phyloP scores from a whole-genome alignment of 495 filamentous ascomycete species.

The Glarea lozoyensis region DNA sequence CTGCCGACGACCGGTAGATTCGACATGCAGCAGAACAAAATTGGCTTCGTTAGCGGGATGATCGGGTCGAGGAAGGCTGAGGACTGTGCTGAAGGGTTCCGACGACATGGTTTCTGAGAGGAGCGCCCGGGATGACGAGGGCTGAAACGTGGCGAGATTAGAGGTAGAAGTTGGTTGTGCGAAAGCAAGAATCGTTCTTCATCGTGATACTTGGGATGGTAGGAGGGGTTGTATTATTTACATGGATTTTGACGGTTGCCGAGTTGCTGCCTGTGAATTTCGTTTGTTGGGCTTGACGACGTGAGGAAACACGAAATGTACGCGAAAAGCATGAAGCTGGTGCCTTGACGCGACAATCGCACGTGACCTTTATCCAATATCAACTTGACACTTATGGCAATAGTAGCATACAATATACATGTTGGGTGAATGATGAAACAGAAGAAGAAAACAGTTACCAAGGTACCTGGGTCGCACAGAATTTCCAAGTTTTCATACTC shows the following conservation, averaged over 20 bases:
- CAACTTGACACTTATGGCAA: neutral
- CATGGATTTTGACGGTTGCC: too few species aligned
- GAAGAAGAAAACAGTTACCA: too few species aligned
- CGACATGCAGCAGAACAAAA: conserved; percentile 51
- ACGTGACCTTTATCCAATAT: neutral
- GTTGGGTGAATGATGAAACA: too few species aligned
- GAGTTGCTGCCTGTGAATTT: too few species aligned
- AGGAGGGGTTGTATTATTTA: neutral
- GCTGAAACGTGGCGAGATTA: neutral
- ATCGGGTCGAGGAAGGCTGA: conserved; percentile 48
- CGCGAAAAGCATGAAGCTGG: neutral
- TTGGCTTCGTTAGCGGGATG: conserved; percentile 26
- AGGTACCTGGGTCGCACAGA: too few species aligned
- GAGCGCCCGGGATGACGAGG: conserved; percentile 24
- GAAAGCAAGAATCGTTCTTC: neutral
- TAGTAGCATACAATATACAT: too few species aligned
- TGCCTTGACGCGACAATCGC: neutral
- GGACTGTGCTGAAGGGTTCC: neutral
- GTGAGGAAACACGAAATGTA: conserved; percentile 1
- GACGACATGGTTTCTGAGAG: neutral
- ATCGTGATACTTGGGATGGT: neutral
- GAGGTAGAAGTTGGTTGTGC: neutral
- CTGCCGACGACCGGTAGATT: conserved; percentile 26
- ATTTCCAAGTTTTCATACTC: too few species aligned
- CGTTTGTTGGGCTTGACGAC: neutral